phyloP scores from a whole-genome alignment of 257 asterid genomes.

The Solanum paucissectum region DNA sequence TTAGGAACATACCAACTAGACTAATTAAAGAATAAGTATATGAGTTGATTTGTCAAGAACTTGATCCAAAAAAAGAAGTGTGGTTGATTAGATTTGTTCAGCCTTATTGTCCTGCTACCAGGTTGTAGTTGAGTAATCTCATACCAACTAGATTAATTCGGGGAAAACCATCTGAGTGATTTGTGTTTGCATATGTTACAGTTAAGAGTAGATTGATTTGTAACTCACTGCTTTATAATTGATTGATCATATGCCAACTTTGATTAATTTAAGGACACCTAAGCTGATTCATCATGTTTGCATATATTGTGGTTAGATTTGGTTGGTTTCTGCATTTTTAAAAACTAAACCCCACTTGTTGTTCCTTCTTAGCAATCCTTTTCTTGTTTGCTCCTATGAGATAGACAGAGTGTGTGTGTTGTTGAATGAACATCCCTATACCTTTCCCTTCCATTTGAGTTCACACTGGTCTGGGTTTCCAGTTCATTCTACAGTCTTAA shows the following conservation, averaged over 20 bases:
- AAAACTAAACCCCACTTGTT: background rate
- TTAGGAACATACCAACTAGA: too few relatives aligned
- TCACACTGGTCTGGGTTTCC: background rate
- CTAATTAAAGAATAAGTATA: too few relatives aligned
- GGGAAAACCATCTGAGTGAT: too few relatives aligned
- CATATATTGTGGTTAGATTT: background rate
- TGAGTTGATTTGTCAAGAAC: too few relatives aligned
- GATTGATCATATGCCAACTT: background rate
- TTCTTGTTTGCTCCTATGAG: background rate
- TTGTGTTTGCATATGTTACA: too few relatives aligned
- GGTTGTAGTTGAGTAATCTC: too few relatives aligned
- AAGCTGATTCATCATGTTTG: background rate
- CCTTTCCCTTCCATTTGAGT: background rate
- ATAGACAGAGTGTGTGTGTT: background rate
- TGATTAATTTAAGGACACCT: background rate
- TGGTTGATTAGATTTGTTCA: too few relatives aligned
- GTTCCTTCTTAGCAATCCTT: background rate
- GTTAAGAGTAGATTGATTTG: too few relatives aligned
- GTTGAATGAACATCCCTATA: background rate
- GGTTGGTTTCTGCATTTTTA: background rate
- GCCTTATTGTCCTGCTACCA: too few relatives aligned
- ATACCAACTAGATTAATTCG: too few relatives aligned
- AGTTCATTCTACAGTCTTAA: background rate
- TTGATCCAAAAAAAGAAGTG: too few relatives aligned
- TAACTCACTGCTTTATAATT: background rate